Conservation (phyloP, 73 alveolate genomes). For the Paramecium sexaurelia region DNA sequence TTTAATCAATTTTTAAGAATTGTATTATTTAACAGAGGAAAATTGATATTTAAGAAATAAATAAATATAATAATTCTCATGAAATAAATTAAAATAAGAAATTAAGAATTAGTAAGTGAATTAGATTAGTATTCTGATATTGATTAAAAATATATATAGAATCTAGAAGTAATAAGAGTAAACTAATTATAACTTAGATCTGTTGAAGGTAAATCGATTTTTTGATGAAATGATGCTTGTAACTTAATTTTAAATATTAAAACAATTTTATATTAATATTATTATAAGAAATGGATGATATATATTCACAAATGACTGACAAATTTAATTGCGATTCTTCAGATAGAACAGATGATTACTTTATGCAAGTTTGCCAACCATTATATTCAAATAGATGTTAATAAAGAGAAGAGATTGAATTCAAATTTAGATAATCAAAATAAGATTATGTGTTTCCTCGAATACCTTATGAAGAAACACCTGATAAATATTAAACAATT, state of each 20-base stretch:
- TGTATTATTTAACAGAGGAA: not conserved
- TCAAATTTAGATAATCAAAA: slow-evolving; percentile 2
- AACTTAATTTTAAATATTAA: not conserved
- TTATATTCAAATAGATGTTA: not conserved
- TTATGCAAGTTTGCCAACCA: not conserved
- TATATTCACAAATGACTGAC: slow-evolving; percentile 39
- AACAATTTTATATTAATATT: not conserved
- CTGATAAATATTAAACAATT: not conserved
- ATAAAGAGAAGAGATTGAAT: slow-evolving; percentile 24
- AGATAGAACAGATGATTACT: slow-evolving; percentile 30
- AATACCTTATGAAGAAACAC: not conserved
- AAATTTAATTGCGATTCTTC: slow-evolving; percentile 51
- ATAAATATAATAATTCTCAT: not conserved
- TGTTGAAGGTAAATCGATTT: not conserved
- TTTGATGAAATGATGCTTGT: not conserved
- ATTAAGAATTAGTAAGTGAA: not conserved
- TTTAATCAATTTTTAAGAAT: not conserved
- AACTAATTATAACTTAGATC: not conserved
- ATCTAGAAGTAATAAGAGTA: not conserved
- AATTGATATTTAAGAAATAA: not conserved
- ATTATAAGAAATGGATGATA: slow-evolving; percentile 50
- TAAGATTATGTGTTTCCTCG: slow-evolving; percentile 47
- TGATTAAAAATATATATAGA: not conserved
- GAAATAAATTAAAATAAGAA: too few species aligned
- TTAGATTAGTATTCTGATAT: not conserved